Percentiles rank a stretch among this genome's conserved stretches.
phyloP scores from a whole-genome alignment of 2,329 filamentous ascomycete genomes.

The Trichophaea hybrida region DNA sequence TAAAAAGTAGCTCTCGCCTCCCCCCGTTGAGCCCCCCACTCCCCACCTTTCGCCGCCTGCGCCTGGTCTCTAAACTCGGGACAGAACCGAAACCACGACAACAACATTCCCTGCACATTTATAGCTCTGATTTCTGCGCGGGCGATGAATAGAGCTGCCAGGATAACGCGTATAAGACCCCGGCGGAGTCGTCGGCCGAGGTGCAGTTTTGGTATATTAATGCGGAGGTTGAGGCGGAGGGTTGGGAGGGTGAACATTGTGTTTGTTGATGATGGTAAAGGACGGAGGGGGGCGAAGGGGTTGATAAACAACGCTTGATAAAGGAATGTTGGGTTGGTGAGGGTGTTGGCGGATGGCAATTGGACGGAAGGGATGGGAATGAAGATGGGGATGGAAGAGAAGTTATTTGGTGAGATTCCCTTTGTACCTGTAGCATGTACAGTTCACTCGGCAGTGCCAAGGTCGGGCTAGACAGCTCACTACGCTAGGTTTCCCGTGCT shows the following conservation, averaged over 20 bases:
- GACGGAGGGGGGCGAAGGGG: neutral
- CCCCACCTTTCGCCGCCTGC: neutral
- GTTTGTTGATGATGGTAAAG: neutral
- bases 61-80: slow-evolving; percentile 1
- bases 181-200: neutral
- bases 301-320: too few relatives aligned
- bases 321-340: too few relatives aligned
- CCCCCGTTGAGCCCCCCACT: neutral
- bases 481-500: too few relatives aligned
- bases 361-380: too few relatives aligned
- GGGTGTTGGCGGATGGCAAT: too few relatives aligned
- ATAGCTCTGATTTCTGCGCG: slow-evolving; percentile 1
- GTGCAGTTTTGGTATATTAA: neutral
- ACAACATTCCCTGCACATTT: slow-evolving; percentile 1
- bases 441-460: too few relatives aligned
- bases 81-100: slow-evolving; percentile 1
- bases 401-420: too few relatives aligned
- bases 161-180: neutral
- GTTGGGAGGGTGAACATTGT: neutral
- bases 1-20: neutral
- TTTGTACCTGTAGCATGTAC: too few relatives aligned
- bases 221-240: neutral
- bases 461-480: too few relatives aligned
- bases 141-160: neutral
- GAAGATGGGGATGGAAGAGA: too few relatives aligned